Evolutionary conservation across 2,329 filamentous ascomycete species (phyloP).

Genomic region (Aspergillus fischeri): DNA sequence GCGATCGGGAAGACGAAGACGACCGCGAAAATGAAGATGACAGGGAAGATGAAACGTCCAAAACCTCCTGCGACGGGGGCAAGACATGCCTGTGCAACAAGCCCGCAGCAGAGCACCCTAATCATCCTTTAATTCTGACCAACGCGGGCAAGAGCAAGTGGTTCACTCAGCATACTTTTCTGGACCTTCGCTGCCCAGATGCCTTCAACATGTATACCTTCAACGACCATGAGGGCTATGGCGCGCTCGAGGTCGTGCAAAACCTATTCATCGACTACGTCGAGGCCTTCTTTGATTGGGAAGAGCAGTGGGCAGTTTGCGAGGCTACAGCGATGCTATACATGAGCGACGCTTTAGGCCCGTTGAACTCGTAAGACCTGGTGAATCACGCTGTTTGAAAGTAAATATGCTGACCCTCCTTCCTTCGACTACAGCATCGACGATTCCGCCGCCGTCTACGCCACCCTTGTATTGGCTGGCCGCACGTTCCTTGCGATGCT

Average conservation of each 20-base stretch:
- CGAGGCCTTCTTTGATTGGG: conserved; percentile 33
- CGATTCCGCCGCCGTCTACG: neutral
- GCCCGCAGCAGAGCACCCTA: conserved; percentile 4
- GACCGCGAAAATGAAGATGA: conserved; percentile 16
- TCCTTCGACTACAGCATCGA: conserved; percentile 10
- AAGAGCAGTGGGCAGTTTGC: conserved; percentile 41
- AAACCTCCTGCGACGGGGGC: conserved; percentile 19
- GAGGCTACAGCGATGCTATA: conserved; percentile 35
- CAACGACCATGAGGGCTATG: conserved; percentile 42
- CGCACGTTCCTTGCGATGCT: conserved; percentile 39
- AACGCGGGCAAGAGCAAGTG: conserved; percentile 2
- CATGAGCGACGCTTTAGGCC: conserved; percentile 5
- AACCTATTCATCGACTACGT: conserved; percentile 42
- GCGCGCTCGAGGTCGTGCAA: conserved; percentile 41
- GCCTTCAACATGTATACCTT: conserved; percentile 42
- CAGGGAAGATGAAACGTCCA: conserved; percentile 1
- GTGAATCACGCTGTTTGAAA: neutral
- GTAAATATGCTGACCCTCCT: neutral
- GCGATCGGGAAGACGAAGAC: neutral
- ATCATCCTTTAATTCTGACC: conserved; percentile 5
- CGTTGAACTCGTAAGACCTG: conserved; percentile 19
- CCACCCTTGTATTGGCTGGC: neutral
- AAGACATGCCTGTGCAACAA: conserved; percentile 9
- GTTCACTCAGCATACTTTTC: conserved; percentile 11
- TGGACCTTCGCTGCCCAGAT: conserved; percentile 36